phyloP scores from a whole-genome alignment of 805 yeast species.

The Lipomyces oligophaga region DNA sequence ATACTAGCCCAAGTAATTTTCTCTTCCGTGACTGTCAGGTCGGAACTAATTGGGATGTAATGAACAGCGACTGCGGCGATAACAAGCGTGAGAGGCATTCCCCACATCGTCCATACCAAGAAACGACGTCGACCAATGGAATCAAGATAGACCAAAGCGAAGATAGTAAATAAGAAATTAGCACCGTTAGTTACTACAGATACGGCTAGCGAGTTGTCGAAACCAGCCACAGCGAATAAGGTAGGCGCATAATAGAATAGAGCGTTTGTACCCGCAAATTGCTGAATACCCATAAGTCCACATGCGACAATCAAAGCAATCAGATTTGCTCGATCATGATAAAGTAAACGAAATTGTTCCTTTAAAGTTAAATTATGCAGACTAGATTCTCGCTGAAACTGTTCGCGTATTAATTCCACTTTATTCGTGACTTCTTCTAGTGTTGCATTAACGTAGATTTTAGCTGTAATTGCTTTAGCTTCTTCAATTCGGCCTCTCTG shows the following conservation, averaged over 20 bases:
- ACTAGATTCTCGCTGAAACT: slow-evolving; percentile 43
- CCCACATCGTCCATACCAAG: slow-evolving; percentile 70
- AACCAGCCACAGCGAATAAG: slow-evolving; percentile 73
- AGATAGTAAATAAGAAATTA: slow-evolving; percentile 77
- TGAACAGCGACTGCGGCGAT: slow-evolving; percentile 89
- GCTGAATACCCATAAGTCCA: slow-evolving; percentile 12
- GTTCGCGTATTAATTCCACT: slow-evolving; percentile 39
- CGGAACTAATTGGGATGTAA: slow-evolving; percentile 55
- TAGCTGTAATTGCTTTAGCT: slow-evolving; percentile 1
- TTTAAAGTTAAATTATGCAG: neutral
- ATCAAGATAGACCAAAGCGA: slow-evolving; percentile 84
- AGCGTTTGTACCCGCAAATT: slow-evolving; percentile 23
- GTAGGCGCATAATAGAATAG: slow-evolving; percentile 40
- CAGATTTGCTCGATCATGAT: slow-evolving; percentile 49
- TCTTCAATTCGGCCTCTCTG: slow-evolving; percentile 7
- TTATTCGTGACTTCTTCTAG: neutral
- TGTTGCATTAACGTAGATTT: neutral
- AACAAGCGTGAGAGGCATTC: slow-evolving; percentile 70
- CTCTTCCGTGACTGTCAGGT: slow-evolving; percentile 49
- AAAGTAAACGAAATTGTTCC: slow-evolving; percentile 4
- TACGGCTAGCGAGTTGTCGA: slow-evolving; percentile 81
- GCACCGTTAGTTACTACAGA: slow-evolving; percentile 90
- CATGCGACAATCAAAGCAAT: slow-evolving; percentile 68
- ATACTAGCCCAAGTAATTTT: slow-evolving; percentile 59
- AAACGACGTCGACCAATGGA: slow-evolving; percentile 81